Evolutionary conservation across 1,284 basidiomycete species (phyloP).

Genomic region (Fomitopsis betulina): DNA sequence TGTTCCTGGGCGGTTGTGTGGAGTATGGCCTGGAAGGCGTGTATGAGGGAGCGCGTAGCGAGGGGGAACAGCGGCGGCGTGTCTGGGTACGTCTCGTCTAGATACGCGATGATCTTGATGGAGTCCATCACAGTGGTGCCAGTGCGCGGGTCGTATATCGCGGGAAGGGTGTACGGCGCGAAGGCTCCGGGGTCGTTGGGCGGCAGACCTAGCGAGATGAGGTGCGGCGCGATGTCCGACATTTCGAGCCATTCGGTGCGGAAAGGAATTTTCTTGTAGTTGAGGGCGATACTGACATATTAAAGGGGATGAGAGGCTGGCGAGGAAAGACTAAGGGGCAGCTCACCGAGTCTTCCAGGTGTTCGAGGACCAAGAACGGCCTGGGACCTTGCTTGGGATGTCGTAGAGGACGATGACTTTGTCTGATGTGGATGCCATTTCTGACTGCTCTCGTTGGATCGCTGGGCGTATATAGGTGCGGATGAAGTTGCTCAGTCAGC

Average conservation of each 20-base stretch:
- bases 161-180: conserved; percentile 19
- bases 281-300: conserved; percentile 20
- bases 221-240: conserved; percentile 22
- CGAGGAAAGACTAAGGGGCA: neutral
- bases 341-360: conserved; percentile 1
- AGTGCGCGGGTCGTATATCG: conserved; percentile 24
- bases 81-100: conserved; percentile 31
- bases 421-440: neutral
- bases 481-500: too few species aligned
- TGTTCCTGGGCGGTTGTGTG: neutral
- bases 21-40: conserved; percentile 24
- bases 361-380: neutral
- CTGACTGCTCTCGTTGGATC: too few species aligned
- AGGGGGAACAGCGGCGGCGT: conserved; percentile 20
- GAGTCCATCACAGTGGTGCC: conserved; percentile 27
- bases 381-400: neutral
- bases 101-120: conserved; percentile 26
- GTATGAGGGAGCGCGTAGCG: conserved; percentile 25
- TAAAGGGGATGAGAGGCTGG: neutral
- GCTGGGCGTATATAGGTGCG: too few species aligned
- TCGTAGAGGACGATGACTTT: neutral
- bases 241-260: conserved; percentile 28
- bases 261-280: conserved; percentile 25
- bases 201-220: neutral
- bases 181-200: neutral